Base-by-base conservation (phyloP, 345 rosid species). In the Geranium rotundifolium region DNA sequence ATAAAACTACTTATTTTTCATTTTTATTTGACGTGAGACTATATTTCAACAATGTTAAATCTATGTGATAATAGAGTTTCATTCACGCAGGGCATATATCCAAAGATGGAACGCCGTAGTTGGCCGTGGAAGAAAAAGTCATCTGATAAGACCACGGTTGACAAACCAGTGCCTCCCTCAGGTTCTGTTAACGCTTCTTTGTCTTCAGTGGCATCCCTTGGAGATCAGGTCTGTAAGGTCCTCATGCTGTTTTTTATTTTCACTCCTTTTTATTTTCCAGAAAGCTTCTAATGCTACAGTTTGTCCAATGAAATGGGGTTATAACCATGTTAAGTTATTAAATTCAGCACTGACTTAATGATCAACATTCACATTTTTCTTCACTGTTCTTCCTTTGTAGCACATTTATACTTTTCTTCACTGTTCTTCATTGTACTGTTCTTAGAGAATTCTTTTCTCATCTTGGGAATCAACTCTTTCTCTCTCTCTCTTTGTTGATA, bases 61-160 rank as follows among this genome's bases (percentile, higher is more conserved):
- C 27, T 23, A 23, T 23, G 2, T 23, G 52, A 9, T 46, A 7
- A 46, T 10, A 46, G 3, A 46, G 0, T 34, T 3, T 15, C 31
- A 19, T 31, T 29, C 30, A 14, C 30, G 27, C 34, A 67, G 65
- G 60, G 54, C 54, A 64, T 52, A 34, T 30, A 18, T 19, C 2
- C 15, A 7, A 59, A 63, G 66, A 89, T 89, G 95, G 96, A 87
- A 37, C 83, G 82, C 60, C 73, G 91, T 66, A 64, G 85, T 71
- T 89, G 96, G 96, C 96, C 85, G 6, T 89, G 96, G 96, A 89
- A 86, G 91, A 85, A 72, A 67, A 86, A 85, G 72, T 79, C 88
- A 54, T 84, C 88, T 0, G 87, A 79, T 54, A 85, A 82, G 69
- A 58, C 5, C 58, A 64, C 66, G 64, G 54, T 64, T 12, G 79